Base-by-base conservation (phyloP, 2,329 filamentous ascomycete genomes). In the Nigrograna mackinnonii region DNA sequence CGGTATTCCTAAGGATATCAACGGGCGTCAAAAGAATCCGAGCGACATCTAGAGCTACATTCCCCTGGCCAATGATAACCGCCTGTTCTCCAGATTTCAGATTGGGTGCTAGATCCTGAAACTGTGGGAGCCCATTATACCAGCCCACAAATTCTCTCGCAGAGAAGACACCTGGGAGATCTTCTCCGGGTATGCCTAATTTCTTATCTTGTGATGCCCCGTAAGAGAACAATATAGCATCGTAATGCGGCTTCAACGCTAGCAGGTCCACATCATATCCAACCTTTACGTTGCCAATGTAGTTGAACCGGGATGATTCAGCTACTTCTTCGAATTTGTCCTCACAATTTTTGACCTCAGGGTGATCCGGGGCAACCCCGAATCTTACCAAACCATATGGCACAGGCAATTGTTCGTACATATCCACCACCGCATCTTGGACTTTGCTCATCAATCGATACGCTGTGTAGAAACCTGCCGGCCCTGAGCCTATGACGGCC, bases 331-430 rank as follows among this genome's bases (percentile, higher is more conserved):
- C 84, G 58, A 99, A 96, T 58, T 90, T 96, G 12, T 94, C 89
- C 74, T 95, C 86, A 66, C 92, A 97, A 64, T 96, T 97, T 90
- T 99, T 99, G 54, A 99, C 94, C 73, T 99, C 92, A 1, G 94
- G 92, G 70, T 99, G 94, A 66, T 99, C 94, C 4, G 94, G 94
- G n/a, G 94, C 95, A 44, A 99, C 94, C 6, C 94, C 94, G 62
- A 94, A 96, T 41, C 94, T 80, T 37, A 95, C 91, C 41, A 99
- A 79, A 1, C 94, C 94, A 64, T 89, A 99, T 0, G 94, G 94
- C 4, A 95, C 91, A 0, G 94, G 94, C 28, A 97, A 73, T 20
- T 89, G 84, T 71, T 99, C 94, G 64, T 95, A 99, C 92, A 99
- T 97, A 69, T 97, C 92, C 17, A 99, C 80, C 37, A 81, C 79